phyloP scores from a whole-genome alignment of 1,284 basidiomycete genomes.

The Earliella scabrosa region DNA sequence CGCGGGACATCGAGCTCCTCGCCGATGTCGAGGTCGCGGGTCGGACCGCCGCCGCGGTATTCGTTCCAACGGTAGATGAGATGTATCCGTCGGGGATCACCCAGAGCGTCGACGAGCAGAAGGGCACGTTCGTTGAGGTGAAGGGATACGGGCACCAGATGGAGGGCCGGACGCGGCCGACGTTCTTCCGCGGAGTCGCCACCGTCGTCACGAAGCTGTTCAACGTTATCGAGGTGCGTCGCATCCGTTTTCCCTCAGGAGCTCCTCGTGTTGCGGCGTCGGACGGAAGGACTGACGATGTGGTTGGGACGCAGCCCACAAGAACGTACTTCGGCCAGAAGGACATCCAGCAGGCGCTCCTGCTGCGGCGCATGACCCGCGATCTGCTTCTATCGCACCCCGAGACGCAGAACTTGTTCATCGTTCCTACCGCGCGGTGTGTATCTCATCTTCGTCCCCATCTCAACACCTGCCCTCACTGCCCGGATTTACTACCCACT shows the following conservation, averaged over 20 bases:
- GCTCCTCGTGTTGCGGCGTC: background rate
- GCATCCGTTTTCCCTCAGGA: background rate
- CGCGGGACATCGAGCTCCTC: conserved; percentile 65
- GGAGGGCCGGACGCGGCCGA: conserved; percentile 85
- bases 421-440: conserved; percentile 81
- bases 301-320: conserved; percentile 77
- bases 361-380: conserved; percentile 82
- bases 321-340: conserved; percentile 97
- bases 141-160: conserved; percentile 87
- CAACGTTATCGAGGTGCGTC: conserved; percentile 82
- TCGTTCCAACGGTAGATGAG: conserved; percentile 74
- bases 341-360: conserved; percentile 94
- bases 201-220: conserved; percentile 97
- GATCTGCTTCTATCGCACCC: conserved; percentile 88
- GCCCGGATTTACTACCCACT: too few species aligned
- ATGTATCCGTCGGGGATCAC: conserved; percentile 92
- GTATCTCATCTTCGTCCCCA: conserved; percentile 24
- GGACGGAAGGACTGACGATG: background rate
- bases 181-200: conserved; percentile 95
- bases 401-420: conserved; percentile 68
- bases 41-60: conserved; percentile 68
- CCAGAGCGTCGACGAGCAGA: conserved; percentile 77
- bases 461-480: background rate
- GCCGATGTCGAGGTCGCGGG: conserved; percentile 34
- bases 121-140: conserved; percentile 91